Conservation (phyloP, 2,329 filamentous ascomycete species). For the Cladosporium sphaerospermum region DNA sequence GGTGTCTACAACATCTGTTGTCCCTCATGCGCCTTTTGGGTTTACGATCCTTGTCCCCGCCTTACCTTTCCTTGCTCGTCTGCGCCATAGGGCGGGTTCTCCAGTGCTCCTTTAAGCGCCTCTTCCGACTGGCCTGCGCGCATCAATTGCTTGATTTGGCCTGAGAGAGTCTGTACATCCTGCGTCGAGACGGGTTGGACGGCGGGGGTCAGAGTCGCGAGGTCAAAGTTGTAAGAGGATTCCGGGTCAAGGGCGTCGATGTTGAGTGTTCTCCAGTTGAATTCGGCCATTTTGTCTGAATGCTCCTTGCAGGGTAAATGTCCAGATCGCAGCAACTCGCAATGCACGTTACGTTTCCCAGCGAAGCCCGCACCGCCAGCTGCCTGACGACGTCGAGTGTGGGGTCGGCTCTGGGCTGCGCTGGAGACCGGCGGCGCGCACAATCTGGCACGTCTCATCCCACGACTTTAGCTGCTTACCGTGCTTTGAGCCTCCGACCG, state of each 20-base stretch:
- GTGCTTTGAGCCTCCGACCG: background rate
- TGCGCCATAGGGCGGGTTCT: conserved; percentile 69
- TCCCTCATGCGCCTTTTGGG: background rate
- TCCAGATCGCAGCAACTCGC: background rate
- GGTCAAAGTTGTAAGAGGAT: conserved; percentile 85
- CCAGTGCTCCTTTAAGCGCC: conserved; percentile 74
- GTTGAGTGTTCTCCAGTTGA: conserved; percentile 83
- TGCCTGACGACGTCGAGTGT: conserved; percentile 10
- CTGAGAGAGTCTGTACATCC: conserved; percentile 70
- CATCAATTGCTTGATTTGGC: conserved; percentile 81
- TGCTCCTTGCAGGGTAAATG: background rate
- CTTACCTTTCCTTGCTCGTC: conserved; percentile 49
- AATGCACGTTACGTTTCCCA: conserved; percentile 6
- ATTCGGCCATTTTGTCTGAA: conserved; percentile 34
- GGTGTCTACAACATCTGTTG: background rate
- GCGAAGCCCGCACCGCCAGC: conserved; percentile 2
- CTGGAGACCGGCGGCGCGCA: background rate
- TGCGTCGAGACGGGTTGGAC: conserved; percentile 67
- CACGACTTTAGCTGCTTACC: conserved; percentile 9
- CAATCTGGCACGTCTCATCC: background rate
- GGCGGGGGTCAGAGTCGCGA: conserved; percentile 71
- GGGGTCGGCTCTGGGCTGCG: background rate
- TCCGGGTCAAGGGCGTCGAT: conserved; percentile 88
- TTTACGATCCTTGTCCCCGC: background rate
- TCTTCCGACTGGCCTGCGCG: conserved; percentile 82